A percentile compares a stretch with the other conserved stretches of the same genome.
phyloP scores from a whole-genome alignment of 176 grass and related monocot genomes.

The Oryza meyeriana region DNA sequence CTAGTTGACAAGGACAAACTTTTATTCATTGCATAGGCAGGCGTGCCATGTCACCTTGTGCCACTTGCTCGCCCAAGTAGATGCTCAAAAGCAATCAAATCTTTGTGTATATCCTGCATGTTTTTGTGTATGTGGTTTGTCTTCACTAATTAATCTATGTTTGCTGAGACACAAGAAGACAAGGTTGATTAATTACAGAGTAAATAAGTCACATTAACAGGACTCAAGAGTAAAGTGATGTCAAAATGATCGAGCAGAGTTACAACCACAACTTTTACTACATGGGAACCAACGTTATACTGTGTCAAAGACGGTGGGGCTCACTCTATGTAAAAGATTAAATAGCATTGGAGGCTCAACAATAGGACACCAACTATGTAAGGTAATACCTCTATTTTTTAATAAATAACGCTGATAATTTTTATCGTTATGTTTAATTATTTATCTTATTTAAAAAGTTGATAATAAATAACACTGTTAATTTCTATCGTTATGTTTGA shows the following conservation, averaged over 20 bases:
- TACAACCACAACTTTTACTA: neutral
- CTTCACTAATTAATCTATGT: neutral
- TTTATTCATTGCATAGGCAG: slow-evolving; percentile 25
- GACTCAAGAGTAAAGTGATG: too few species aligned
- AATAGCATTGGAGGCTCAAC: too few species aligned
- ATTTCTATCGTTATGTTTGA: too few species aligned
- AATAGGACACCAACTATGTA: too few species aligned
- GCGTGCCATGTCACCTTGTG: slow-evolving; percentile 8
- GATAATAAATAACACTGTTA: too few species aligned
- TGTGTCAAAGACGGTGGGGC: too few species aligned
- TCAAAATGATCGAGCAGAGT: neutral
- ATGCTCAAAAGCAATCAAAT: neutral
- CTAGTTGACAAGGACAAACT: slow-evolving; percentile 12
- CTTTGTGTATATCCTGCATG: neutral
- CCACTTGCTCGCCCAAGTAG: slow-evolving; percentile 31
- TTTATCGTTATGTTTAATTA: too few species aligned
- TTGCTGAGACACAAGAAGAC: neutral
- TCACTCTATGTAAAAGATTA: too few species aligned
- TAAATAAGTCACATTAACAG: neutral
- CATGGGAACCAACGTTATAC: too few species aligned
- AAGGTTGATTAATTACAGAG: neutral
- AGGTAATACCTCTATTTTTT: too few species aligned
- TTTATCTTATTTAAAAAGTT: too few species aligned
- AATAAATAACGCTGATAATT: too few species aligned
- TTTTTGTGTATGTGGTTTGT: neutral